Base-by-base conservation (phyloP, 1,284 basidiomycete genomes). In the Abortiporus biennis region DNA sequence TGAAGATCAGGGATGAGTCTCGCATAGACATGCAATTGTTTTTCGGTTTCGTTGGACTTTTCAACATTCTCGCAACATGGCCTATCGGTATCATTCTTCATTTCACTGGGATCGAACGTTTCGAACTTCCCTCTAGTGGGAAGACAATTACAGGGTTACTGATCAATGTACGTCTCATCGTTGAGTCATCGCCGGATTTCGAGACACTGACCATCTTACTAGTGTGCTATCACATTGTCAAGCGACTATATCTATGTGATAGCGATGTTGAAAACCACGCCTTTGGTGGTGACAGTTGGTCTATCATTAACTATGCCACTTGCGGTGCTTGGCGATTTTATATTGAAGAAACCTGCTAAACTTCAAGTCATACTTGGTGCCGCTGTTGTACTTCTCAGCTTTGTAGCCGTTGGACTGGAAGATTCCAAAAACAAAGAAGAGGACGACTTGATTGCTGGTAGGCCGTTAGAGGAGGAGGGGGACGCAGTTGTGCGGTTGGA, bases 221-320 rank as follows among this genome's bases (percentile, higher is more conserved):
- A 88, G 86, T 95, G 93, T 90, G 67, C 68, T 32, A 90, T 95
- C 56, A 93, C 91, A 1, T 65, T 89, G 22, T 81, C 78, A 3
- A 89, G 85, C 48, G 92, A 95, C 63, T 94, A 86, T 58, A 64
- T 94, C 39, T 94, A 93, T 61, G 83, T 93, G 23, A 59, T 87
- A 6, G 91, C 95, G 4, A 97, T 98, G 93, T 78, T 99, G 48
- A 97, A 96, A 71, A 97, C 94, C 2, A 95, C 93, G 2, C 95
- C 91, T 1, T 68, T 92, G 31, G 87, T 95, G 17, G 93, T 92
- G 11, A 99, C 95, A 1, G 73, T 99, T 45, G 95, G 96, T 13
- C 73, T 99, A 15, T 92, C 87, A 44, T 73, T 99, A n/a, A 98
- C 96, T 0, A 96, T 98, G 57, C 92, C 92, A 6, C 68, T 93